These are phyloP conservation scores for Solanum ossicruentum DNA, from an alignment of 257 asterid species.

Conservation along the genomic window DNA sequence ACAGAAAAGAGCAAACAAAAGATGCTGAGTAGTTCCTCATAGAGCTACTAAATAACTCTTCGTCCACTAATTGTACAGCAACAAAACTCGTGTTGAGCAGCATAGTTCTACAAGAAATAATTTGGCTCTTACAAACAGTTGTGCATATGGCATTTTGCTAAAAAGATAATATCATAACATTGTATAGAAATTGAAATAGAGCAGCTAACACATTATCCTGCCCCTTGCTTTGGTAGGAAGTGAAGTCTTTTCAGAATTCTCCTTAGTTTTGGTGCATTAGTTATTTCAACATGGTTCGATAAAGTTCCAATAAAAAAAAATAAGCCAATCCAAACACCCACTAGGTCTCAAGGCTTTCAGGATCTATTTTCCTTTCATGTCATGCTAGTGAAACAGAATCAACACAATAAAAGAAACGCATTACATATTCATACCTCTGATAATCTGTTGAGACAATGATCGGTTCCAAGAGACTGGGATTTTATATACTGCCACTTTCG, in stretches of 20 bases:
- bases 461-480: slow-evolving; percentile 90
- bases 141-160: not conserved
- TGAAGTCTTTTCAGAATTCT: not conserved
- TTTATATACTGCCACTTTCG: slow-evolving; percentile 80
- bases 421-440: slow-evolving; percentile 48
- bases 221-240: not conserved
- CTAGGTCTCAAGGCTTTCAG: not conserved
- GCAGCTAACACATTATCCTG: not conserved
- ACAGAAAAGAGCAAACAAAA: not conserved
- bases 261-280: not conserved
- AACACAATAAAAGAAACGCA: not conserved
- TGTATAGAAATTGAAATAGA: not conserved
- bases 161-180: not conserved
- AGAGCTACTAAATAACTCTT: not conserved
- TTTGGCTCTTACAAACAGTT: not conserved
- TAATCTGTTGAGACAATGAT: slow-evolving; percentile 51
- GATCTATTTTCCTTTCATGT: not conserved
- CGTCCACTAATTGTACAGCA: not conserved
- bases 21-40: not conserved
- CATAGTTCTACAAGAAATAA: not conserved
- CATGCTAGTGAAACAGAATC: not conserved
- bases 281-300: not conserved
- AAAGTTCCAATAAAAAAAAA: no score
- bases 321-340: no score
- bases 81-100: not conserved